phyloP scores from a whole-genome alignment of 768 basidiomycete genomes.

The Boletus sp. region DNA sequence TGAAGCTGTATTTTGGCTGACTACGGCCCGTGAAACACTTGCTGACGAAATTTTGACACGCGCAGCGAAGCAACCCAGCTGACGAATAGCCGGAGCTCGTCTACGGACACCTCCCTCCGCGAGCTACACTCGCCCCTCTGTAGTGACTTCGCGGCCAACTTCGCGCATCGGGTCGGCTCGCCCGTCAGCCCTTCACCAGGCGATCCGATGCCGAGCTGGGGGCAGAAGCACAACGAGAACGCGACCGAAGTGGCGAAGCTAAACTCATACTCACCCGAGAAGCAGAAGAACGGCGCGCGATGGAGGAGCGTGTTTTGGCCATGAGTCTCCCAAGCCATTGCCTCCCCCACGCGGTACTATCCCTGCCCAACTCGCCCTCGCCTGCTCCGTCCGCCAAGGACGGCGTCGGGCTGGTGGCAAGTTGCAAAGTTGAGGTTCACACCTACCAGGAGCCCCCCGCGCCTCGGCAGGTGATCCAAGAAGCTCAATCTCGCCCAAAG shows the following conservation, averaged over 20 bases:
- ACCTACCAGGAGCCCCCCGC: conserved; percentile 74
- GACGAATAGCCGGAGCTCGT: conserved; percentile 43
- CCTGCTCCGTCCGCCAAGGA: conserved; percentile 66
- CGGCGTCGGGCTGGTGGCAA: conserved; percentile 62
- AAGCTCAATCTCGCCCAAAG: conserved; percentile 65
- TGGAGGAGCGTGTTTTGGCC: conserved; percentile 75
- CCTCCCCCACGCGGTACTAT: conserved; percentile 62
- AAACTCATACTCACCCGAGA: conserved; percentile 72
- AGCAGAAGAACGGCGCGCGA: conserved; percentile 59
- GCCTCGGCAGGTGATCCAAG: conserved; percentile 76
- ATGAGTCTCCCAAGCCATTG: conserved; percentile 42
- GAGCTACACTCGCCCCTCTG: conserved; percentile 73
- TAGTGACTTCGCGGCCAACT: conserved; percentile 66
- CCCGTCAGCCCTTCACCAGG: conserved; percentile 53
- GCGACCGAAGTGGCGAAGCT: conserved; percentile 75
- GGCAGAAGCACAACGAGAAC: conserved; percentile 73
- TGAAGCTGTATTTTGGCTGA: neutral
- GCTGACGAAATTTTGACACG: neutral
- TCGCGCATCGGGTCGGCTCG: conserved; percentile 69
- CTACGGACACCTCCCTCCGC: conserved; percentile 34
- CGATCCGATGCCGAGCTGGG: conserved; percentile 78
- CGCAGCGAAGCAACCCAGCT: conserved; percentile 5
- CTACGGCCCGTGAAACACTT: neutral
- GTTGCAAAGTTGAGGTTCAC: conserved; percentile 72
- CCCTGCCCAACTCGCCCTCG: conserved; percentile 55